phyloP scores from a whole-genome alignment of 1,139 yeast species.

The Blastobotrys serpentis region DNA sequence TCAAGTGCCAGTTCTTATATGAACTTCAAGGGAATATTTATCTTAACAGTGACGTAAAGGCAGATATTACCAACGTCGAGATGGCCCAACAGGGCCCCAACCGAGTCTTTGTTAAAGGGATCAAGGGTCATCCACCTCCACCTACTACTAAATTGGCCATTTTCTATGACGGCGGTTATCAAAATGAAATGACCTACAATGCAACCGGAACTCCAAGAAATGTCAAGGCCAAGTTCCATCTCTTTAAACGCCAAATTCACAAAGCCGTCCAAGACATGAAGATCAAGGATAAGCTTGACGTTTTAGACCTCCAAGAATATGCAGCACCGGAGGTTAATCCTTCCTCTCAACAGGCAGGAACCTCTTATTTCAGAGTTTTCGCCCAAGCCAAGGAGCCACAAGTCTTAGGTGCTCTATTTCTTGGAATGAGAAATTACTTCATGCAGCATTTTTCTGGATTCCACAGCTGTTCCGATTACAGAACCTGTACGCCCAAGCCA shows the following conservation, averaged over 20 bases:
- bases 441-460: slow-evolving; percentile 14
- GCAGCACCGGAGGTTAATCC: slow-evolving; percentile 12
- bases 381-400: slow-evolving; percentile 7
- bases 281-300: slow-evolving; percentile 3
- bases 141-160: slow-evolving; percentile 14
- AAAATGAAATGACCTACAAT: slow-evolving; percentile 4
- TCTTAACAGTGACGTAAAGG: slow-evolving; percentile 20
- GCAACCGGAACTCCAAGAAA: slow-evolving; percentile 14
- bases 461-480: slow-evolving; percentile 4
- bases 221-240: slow-evolving; percentile 8
- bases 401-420: not conserved
- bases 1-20: slow-evolving; percentile 26
- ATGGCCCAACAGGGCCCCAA: slow-evolving; percentile 6
- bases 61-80: slow-evolving; percentile 5
- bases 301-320: slow-evolving; percentile 9
- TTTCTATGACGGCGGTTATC: slow-evolving; percentile 12
- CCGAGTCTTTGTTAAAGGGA: slow-evolving; percentile 9
- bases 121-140: slow-evolving; percentile 12
- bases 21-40: slow-evolving; percentile 29
- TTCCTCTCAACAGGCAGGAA: slow-evolving; percentile 8
- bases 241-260: slow-evolving; percentile 5
- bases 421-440: slow-evolving; percentile 5
- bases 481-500: slow-evolving; percentile 5
- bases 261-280: not conserved
- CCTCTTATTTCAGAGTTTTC: slow-evolving; percentile 7